Conservation (phyloP, 352 stramenopile species). For the Phytopythium delawarense region DNA sequence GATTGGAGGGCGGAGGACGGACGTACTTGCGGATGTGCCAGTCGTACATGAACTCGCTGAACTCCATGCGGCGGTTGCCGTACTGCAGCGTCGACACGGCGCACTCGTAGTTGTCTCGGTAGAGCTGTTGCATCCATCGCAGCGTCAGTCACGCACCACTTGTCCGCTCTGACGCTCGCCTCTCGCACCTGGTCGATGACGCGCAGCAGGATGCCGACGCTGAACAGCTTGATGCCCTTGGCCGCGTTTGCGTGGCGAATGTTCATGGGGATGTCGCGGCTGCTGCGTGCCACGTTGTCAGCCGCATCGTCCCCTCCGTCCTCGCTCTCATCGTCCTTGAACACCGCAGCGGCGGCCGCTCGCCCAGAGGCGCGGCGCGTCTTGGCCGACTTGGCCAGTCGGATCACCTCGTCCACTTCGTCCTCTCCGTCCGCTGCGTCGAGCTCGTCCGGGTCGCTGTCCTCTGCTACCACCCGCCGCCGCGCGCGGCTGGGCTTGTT, state of each 20-base stretch:
- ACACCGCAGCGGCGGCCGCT: not conserved
- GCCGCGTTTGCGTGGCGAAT: slow-evolving; percentile 39
- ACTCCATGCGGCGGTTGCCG: slow-evolving; percentile 65
- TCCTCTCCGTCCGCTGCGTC: slow-evolving; percentile 11
- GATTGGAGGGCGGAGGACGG: not conserved
- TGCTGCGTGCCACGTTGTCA: slow-evolving; percentile 13
- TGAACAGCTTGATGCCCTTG: slow-evolving; percentile 59
- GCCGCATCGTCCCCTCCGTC: slow-evolving; percentile 14
- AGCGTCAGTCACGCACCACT: not conserved
- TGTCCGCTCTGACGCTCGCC: not conserved
- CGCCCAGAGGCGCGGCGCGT: slow-evolving; percentile 31
- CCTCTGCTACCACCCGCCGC: not conserved
- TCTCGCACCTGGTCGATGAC: slow-evolving; percentile 43
- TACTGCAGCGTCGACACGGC: slow-evolving; percentile 68
- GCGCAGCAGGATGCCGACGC: slow-evolving; percentile 49
- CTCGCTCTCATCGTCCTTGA: slow-evolving; percentile 4
- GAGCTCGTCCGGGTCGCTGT: slow-evolving; percentile 13
- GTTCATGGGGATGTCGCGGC: slow-evolving; percentile 39
- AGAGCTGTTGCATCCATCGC: slow-evolving; percentile 32
- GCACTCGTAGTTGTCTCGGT: slow-evolving; percentile 68
- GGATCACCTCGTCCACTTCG: slow-evolving; percentile 24
- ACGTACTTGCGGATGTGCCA: slow-evolving; percentile 79
- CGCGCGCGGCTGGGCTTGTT: not conserved
- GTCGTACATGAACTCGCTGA: slow-evolving; percentile 83
- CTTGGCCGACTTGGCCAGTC: slow-evolving; percentile 41